Conservation (phyloP, 2,329 filamentous ascomycete genomes). For the Magnaporthales sp. region DNA sequence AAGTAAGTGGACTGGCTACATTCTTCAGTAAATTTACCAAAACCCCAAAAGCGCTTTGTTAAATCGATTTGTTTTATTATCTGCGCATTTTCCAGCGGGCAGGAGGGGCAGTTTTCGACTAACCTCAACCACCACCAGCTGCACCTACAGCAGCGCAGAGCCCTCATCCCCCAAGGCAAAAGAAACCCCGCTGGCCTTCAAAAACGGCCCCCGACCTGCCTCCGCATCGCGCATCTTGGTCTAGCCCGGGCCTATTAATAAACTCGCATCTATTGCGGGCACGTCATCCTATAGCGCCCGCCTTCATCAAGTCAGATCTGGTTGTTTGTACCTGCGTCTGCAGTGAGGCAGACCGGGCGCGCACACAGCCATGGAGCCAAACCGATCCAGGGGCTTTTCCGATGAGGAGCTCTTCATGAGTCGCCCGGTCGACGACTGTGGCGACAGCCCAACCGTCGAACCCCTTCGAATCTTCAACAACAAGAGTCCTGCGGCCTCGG, state of each 20-base stretch:
- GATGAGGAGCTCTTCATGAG: slow-evolving; percentile 80
- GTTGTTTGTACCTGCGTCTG: slow-evolving; percentile 10
- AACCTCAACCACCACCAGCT: not conserved
- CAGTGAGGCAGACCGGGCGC: not conserved
- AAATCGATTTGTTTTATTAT: not conserved
- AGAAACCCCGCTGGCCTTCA: not conserved
- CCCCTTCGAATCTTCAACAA: slow-evolving; percentile 86
- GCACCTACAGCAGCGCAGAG: not conserved
- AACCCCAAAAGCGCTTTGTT: not conserved
- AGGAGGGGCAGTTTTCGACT: not conserved
- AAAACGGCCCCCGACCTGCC: not conserved
- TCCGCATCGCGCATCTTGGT: not conserved
- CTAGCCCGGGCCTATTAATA: not conserved
- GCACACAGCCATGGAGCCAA: slow-evolving; percentile 27
- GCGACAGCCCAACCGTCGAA: slow-evolving; percentile 70
- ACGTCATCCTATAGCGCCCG: slow-evolving; percentile 6
- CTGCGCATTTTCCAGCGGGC: not conserved
- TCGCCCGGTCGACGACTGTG: slow-evolving; percentile 36
- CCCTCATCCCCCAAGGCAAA: not conserved
- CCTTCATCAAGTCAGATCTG: not conserved
- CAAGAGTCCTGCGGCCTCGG: slow-evolving; percentile 32
- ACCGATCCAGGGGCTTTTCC: slow-evolving; percentile 53
- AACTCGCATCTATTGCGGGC: slow-evolving; percentile 1
- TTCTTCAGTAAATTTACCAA: not conserved
- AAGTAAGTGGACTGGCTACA: not conserved